Percentiles rank a stretch among this genome's conserved stretches.
phyloP scores from a whole-genome alignment of 2,329 filamentous ascomycete genomes.

The Canariomyces notabilis region DNA sequence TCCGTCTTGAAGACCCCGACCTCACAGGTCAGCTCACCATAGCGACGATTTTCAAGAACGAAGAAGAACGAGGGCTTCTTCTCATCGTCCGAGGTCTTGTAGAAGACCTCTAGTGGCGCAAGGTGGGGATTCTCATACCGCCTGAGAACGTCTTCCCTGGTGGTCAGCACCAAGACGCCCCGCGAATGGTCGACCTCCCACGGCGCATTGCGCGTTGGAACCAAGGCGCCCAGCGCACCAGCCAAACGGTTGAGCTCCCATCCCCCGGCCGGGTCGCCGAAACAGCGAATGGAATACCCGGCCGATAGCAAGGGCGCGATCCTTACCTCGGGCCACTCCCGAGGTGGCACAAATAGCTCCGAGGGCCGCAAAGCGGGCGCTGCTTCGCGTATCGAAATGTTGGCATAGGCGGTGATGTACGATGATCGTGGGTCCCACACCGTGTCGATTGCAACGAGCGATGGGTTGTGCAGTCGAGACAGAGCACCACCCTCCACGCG shows the following conservation, averaged over 20 bases:
- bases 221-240: neutral
- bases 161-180: neutral
- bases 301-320: neutral
- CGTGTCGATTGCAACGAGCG: neutral
- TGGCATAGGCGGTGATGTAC: neutral
- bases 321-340: constrained; percentile 6
- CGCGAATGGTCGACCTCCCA: neutral
- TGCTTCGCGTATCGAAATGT: neutral
- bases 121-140: neutral
- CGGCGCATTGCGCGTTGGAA: neutral
- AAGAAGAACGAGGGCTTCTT: neutral
- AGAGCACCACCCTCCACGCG: neutral
- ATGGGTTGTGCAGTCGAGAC: constrained; percentile 1
- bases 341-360: too few species aligned
- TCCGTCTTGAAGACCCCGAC: neutral
- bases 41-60: neutral
- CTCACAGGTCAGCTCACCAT: neutral
- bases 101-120: neutral
- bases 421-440: neutral
- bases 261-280: neutral
- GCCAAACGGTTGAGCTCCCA: constrained; percentile 2
- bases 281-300: neutral
- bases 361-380: neutral
- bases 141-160: neutral
- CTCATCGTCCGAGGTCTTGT: neutral